A percentile compares a stretch with the other conserved stretches of the same genome.
Conservation (phyloP, 2,329 filamentous ascomycete species). For the Monosporascus sp. region DNA sequence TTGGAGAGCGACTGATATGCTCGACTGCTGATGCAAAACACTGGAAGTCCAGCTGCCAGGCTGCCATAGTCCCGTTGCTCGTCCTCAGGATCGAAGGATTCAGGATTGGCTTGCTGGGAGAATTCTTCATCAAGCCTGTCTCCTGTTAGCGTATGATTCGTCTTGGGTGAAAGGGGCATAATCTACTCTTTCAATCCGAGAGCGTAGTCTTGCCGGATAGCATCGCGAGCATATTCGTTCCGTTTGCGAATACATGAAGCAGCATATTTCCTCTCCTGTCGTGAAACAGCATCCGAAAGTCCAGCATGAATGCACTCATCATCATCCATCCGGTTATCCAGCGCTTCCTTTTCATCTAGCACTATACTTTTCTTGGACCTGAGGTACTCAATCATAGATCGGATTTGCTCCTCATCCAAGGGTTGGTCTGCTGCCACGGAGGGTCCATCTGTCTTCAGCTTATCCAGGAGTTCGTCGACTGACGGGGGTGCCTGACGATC, state of each 20-base stretch:
- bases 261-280: conserved; percentile 9
- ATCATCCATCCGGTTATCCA: conserved; percentile 3
- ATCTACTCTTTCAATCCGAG: conserved; percentile 47
- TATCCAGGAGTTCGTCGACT: conserved; percentile 7
- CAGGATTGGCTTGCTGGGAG: conserved; percentile 42
- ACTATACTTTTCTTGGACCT: conserved; percentile 2
- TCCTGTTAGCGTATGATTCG: background rate
- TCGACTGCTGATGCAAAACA: conserved; percentile 58
- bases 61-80: conserved; percentile 50
- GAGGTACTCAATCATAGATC: conserved; percentile 7
- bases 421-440: conserved; percentile 17
- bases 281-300: conserved; percentile 21
- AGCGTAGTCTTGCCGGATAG: conserved; percentile 52
- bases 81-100: conserved; percentile 45
- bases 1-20: conserved; percentile 55
- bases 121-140: conserved; percentile 45
- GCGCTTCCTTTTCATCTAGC: conserved; percentile 1
- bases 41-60: conserved; percentile 46
- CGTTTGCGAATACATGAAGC: conserved; percentile 42
- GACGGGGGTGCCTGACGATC: conserved; percentile 2
- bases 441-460: conserved; percentile 6
- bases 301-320: conserved; percentile 30
- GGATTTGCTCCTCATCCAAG: conserved; percentile 5
- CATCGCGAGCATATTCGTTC: conserved; percentile 46
- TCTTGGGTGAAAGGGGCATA: background rate